Percentiles rank a stretch among this genome's conserved stretches.
These are phyloP conservation scores for Przewalskia tangutica DNA, from an alignment of 257 asterid species.

Conservation along the genomic window DNA sequence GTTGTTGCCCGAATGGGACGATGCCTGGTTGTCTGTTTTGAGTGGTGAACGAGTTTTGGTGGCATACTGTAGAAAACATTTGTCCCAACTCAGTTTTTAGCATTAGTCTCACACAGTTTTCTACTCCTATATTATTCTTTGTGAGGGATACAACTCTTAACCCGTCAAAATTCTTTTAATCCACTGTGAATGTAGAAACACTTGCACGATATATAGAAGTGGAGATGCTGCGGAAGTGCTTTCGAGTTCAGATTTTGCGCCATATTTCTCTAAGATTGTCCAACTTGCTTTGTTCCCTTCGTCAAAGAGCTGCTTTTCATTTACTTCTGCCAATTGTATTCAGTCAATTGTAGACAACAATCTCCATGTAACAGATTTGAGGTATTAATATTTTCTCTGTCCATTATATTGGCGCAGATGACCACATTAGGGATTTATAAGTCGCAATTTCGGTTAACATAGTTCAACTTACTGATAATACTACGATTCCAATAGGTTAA, in stretches of 20 bases:
- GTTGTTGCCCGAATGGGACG: conserved; percentile 16
- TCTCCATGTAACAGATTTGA: neutral
- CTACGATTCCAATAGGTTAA: too few relatives aligned
- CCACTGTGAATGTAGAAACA: conserved; percentile 24
- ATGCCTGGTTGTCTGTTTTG: conserved; percentile 32
- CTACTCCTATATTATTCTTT: conserved; percentile 13
- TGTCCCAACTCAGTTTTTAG: conserved; percentile 20
- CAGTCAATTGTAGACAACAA: neutral
- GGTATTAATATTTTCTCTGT: neutral
- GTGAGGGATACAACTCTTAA: conserved; percentile 8
- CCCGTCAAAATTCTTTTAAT: conserved; percentile 10
- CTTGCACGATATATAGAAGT: neutral
- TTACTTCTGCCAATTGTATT: neutral
- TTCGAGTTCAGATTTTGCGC: neutral
- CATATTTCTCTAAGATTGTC: neutral
- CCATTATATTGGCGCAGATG: neutral
- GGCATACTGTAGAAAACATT: conserved; percentile 18
- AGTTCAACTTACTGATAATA: too few relatives aligned
- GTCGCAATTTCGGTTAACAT: neutral
- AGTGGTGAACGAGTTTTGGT: conserved; percentile 48
- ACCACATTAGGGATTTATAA: neutral
- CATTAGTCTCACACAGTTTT: conserved; percentile 19
- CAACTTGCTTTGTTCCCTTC: neutral
- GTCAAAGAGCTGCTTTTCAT: neutral
- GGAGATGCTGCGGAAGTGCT: neutral